Conservation (phyloP, 1,284 basidiomycete genomes). For the Tausonia pullulans region DNA sequence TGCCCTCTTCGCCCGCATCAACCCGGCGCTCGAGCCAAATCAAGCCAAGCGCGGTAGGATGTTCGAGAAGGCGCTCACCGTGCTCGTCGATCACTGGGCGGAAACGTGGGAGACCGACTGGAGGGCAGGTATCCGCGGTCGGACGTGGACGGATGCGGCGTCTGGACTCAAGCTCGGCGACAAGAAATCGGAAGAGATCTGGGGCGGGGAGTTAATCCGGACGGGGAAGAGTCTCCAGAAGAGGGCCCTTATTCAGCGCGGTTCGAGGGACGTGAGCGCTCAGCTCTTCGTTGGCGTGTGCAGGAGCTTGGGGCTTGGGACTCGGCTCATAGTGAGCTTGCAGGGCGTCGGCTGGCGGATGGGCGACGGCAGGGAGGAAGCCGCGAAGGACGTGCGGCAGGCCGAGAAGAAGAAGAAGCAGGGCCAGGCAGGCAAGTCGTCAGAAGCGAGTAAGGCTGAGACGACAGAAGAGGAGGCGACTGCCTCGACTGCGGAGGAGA, state of each 20-base stretch:
- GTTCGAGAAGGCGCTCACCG: constrained; percentile 66
- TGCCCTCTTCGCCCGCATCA: constrained; percentile 63
- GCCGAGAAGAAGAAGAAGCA: constrained; percentile 19
- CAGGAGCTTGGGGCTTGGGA: constrained; percentile 73
- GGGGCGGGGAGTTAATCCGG: constrained; percentile 56
- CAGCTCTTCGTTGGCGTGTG: constrained; percentile 87
- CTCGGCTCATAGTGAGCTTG: constrained; percentile 76
- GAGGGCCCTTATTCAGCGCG: constrained; percentile 64
- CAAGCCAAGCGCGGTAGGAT: constrained; percentile 64
- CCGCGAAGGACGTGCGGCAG: not conserved
- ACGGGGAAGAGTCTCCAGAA: constrained; percentile 80
- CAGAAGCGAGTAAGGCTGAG: constrained; percentile 15
- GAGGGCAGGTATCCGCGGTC: constrained; percentile 45
- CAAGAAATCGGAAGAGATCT: constrained; percentile 37
- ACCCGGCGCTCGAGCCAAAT: constrained; percentile 71
- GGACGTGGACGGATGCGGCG: constrained; percentile 53
- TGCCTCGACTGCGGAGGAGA: not conserved
- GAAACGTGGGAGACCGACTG: constrained; percentile 50
- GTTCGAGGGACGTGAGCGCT: constrained; percentile 76
- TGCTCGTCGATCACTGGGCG: constrained; percentile 73
- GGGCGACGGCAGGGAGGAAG: constrained; percentile 25
- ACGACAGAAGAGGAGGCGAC: constrained; percentile 23
- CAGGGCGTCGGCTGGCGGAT: constrained; percentile 77
- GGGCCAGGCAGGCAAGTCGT: not conserved
- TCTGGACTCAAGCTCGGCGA: constrained; percentile 26